These are phyloP conservation scores for Scytalidium lignicola DNA, from an alignment of 2,329 filamentous ascomycete genomes.

Conservation along the genomic window DNA sequence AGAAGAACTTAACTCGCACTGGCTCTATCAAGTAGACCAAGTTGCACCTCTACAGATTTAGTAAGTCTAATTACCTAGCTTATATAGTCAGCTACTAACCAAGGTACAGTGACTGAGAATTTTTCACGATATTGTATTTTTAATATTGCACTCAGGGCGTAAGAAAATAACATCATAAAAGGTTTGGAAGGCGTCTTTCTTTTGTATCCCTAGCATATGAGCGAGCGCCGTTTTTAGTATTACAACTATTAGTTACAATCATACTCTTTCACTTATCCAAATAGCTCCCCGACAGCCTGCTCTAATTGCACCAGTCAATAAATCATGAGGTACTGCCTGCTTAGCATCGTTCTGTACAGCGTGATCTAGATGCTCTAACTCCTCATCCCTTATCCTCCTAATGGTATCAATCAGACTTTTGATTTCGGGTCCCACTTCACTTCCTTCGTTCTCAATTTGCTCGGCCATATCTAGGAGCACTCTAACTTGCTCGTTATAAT, in stretches of 20 bases:
- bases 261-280: conserved; percentile 78
- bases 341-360: conserved; percentile 91
- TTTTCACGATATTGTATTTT: conserved; percentile 1
- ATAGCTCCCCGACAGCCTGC: conserved; percentile 91
- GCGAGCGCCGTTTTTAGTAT: conserved; percentile 14
- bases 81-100: not conserved
- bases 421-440: conserved; percentile 76
- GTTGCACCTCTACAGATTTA: conserved; percentile 97
- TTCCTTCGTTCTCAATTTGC: conserved; percentile 69
- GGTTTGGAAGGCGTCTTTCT: conserved; percentile 4
- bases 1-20: conserved; percentile 90
- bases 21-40: conserved; percentile 94
- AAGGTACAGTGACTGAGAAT: conserved; percentile 16
- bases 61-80: conserved; percentile 47
- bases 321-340: conserved; percentile 82
- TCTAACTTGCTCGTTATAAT: conserved; percentile 91
- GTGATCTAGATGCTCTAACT: conserved; percentile 93
- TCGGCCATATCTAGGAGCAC: conserved; percentile 75
- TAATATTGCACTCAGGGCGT: not conserved
- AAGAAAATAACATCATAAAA: not conserved
- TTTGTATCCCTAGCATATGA: conserved; percentile 12
- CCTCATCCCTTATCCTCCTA: conserved; percentile 85
- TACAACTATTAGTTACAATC: conserved; percentile 11
- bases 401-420: conserved; percentile 66
- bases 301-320: conserved; percentile 80